Evolutionary conservation across 2,329 filamentous ascomycete genomes (phyloP), one percentile per base, ranked within the genome.

Genomic region (Alternaria tenuissima): DNA sequence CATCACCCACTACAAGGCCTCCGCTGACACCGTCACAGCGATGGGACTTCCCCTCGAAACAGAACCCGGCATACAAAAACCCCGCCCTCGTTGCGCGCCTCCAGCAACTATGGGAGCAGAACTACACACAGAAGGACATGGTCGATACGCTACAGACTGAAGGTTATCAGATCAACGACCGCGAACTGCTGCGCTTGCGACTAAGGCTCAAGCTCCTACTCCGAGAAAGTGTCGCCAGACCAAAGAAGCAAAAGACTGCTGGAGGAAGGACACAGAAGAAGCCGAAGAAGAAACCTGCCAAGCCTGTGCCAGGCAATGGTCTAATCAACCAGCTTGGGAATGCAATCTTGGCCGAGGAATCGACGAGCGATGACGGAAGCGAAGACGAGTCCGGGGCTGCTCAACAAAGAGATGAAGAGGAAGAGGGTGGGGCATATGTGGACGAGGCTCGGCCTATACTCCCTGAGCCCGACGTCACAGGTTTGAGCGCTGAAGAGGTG

Each of bases 41-140:
- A 75, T 95, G 92, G 92, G 86, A 87, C 7, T 94, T 95, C 68
- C 91, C 91, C 14, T 87, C 85, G 59, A 92, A 92, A 75, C 88
- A 91, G 67, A 88, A 89, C 61, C 88, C 88, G 0, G 88, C 89
- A 1, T 87, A 93, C 73, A 91, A 90, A 71, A 90, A 93, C 73
- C 81, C 84, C 14, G 82, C 81, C 24, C 85, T 94, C 7, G 87
- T 91, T 41, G 85, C 84, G 18, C 87, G 92, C 30, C 85, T 94
- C 62, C 89, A 88, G 72, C 86, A 94, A 78, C 83, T 95, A 69
- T 95, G 92, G 92, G 89, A 92, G 75, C 83, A 82, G 68, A 95
- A 94, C 72, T 83, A 87, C 14, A 84, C 82, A 18, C 91, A 93
- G 76, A 85, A 86, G 61, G 89, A 93, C 66, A 95, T 95, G 87